Evolutionary conservation across 2,329 filamentous ascomycete genomes (phyloP), one percentile per base, ranked within the genome.

Genomic region (Microcyclospora tardicrescens): DNA sequence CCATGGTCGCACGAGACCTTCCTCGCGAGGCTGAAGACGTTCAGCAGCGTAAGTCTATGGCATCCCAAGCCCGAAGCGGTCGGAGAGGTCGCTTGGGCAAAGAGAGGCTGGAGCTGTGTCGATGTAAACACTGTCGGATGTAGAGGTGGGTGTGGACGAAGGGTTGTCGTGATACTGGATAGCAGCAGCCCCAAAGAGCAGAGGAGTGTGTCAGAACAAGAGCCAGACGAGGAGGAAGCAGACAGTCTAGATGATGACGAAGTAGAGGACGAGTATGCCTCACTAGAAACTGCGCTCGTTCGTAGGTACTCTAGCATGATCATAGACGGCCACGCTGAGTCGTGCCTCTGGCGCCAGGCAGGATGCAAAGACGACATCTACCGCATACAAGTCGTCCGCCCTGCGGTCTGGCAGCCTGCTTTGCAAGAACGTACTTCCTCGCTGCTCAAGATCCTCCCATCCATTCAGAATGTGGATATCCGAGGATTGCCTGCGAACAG

Each of bases 11-110:
- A 91, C 38, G 76, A 78, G 30, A 77, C 84, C 49, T 86, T 96
- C 44, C 69, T 96, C 10, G 76, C 73, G 50, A 70, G 91, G 16
- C 68, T 98, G 19, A 81, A 81, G 43, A 93, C 85, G 0, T 98
- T 93, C 56, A 82, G 89, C 55, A 85, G 89, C 49, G 78, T 96
- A 35, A 91, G 85, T 38, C 75, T 82, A 57, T 98, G 89, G 89
- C 81, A 83, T n/a, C 82, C 84, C 0, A 96, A 96, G 58, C 87
- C 91, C 0, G 75, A 87, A 37, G 71, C 69, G 28, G 79, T 96
- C 50, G 85, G 77, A 55, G 91, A 96, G 62, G 78, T 95, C 6
- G 81, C 86, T 58, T 98, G 91, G 91, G 87, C 87, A 1, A 94
- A 89, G 66, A 69, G 83, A 42, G 89, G 89, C 1, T 98, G 91